phyloP scores from a whole-genome alignment of 148 eudicot genomes.

The Dysphania ambrosioides region DNA sequence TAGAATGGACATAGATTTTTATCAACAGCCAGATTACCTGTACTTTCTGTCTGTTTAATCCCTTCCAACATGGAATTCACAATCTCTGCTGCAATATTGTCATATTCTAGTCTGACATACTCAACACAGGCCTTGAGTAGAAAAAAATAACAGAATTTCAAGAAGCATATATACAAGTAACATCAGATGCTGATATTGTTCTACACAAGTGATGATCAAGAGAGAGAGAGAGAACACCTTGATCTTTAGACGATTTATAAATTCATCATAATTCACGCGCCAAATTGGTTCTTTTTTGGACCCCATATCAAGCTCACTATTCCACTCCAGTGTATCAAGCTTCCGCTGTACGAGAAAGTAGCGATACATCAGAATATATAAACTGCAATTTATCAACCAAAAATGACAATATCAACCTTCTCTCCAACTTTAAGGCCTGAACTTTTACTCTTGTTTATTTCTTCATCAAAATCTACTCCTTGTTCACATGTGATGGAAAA shows the following conservation, averaged over 20 bases:
- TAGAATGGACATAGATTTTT: not conserved
- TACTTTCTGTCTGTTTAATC: slow-evolving; percentile 36
- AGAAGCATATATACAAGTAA: slow-evolving; percentile 1
- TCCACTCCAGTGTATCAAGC: slow-evolving; percentile 34
- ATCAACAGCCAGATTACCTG: slow-evolving; percentile 40
- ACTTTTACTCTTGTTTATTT: slow-evolving; percentile 25
- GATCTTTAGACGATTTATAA: slow-evolving; percentile 52
- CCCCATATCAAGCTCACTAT: slow-evolving; percentile 36
- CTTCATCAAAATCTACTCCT: slow-evolving; percentile 34
- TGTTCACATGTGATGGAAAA: slow-evolving; percentile 42
- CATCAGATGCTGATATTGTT: not conserved
- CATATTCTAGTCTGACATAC: slow-evolving; percentile 49
- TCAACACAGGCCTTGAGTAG: slow-evolving; percentile 62
- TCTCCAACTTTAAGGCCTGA: slow-evolving; percentile 35
- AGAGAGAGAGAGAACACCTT: slow-evolving; percentile 43
- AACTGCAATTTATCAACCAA: slow-evolving; percentile 6
- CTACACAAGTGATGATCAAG: too few relatives aligned
- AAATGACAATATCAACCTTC: slow-evolving; percentile 47
- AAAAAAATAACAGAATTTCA: slow-evolving; percentile 7
- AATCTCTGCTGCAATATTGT: slow-evolving; percentile 53
- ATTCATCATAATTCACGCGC: slow-evolving; percentile 90
- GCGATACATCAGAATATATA: slow-evolving; percentile 8
- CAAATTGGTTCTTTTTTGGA: slow-evolving; percentile 63
- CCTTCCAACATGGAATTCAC: slow-evolving; percentile 67
- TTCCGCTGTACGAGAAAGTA: slow-evolving; percentile 40